Evolutionary conservation across 208 protist species (phyloP).

Genomic region (Kentomonas sorsogonicus): DNA sequence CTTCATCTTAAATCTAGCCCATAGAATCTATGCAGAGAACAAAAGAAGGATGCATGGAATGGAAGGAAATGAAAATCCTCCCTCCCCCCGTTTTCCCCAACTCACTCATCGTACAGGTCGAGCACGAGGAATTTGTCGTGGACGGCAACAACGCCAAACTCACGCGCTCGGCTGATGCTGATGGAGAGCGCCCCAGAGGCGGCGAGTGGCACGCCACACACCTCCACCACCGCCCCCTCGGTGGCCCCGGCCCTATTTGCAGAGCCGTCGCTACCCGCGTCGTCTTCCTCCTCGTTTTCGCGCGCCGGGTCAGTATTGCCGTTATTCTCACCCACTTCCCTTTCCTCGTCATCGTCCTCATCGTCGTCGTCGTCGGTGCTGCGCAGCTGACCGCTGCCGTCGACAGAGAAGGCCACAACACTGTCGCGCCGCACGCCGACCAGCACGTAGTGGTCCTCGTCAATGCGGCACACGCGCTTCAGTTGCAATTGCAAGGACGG

Average conservation of each 20-base stretch:
- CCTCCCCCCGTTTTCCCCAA: background rate
- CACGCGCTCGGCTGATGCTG: conserved; percentile 50
- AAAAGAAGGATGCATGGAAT: background rate
- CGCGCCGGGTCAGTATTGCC: conserved; percentile 9
- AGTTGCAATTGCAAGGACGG: no score
- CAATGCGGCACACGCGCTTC: no score
- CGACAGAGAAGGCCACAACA: no score
- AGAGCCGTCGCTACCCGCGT: background rate
- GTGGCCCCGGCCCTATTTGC: background rate
- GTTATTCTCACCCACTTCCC: no score
- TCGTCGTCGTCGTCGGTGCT: conserved; percentile 7
- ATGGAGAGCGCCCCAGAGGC: conserved; percentile 17
- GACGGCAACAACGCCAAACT: conserved; percentile 62
- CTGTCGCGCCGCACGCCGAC: no score
- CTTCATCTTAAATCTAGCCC: no score
- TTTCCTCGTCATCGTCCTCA: no score
- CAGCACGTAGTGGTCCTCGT: no score
- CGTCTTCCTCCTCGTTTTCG: background rate
- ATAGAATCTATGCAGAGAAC: no score
- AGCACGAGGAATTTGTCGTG: conserved; percentile 60
- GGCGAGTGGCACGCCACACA: conserved; percentile 32
- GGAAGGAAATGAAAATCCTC: background rate
- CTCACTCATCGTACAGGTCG: conserved; percentile 50
- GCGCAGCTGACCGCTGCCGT: no score
- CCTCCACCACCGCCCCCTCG: conserved; percentile 16